Evolutionary conservation across 2,329 filamentous ascomycete species (phyloP).

Genomic region (Fusarium illudens): DNA sequence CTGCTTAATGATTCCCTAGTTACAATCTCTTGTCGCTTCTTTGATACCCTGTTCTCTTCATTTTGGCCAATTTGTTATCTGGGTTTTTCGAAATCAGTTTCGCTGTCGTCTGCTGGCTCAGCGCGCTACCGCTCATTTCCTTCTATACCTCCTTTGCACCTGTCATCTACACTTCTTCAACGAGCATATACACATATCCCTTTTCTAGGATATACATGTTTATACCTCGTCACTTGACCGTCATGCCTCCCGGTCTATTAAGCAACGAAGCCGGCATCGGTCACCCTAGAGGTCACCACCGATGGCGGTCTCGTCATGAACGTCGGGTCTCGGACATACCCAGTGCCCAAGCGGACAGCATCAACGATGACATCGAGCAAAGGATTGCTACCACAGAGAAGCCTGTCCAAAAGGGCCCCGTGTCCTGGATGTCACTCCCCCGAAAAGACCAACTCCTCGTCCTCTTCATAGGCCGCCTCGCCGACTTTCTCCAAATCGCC

Average conservation of each 20-base stretch:
- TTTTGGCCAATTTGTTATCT: background rate
- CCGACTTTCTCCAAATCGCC: slow-evolving; percentile 77
- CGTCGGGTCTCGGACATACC: background rate
- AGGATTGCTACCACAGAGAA: background rate
- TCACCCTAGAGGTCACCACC: background rate
- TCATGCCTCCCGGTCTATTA: slow-evolving; percentile 11
- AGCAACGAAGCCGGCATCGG: slow-evolving; percentile 10
- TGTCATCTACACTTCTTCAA: background rate
- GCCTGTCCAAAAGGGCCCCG: slow-evolving; percentile 45
- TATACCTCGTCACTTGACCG: background rate
- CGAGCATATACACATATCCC: background rate
- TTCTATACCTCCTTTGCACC: background rate
- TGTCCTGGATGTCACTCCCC: slow-evolving; percentile 75
- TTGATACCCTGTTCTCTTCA: background rate
- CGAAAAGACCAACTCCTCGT: slow-evolving; percentile 75
- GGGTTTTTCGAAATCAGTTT: background rate
- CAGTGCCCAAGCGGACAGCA: background rate
- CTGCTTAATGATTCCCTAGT: background rate
- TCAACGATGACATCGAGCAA: slow-evolving; percentile 7
- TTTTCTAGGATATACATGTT: background rate
- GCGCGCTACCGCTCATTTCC: background rate
- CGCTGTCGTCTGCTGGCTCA: background rate
- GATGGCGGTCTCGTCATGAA: background rate
- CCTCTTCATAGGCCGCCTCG: slow-evolving; percentile 73
- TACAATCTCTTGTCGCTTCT: background rate